Percentiles rank a stretch among this genome's conserved stretches.
Conservation (phyloP, 108 stramenopile genomes). For the Cyclotella kingstonii region DNA sequence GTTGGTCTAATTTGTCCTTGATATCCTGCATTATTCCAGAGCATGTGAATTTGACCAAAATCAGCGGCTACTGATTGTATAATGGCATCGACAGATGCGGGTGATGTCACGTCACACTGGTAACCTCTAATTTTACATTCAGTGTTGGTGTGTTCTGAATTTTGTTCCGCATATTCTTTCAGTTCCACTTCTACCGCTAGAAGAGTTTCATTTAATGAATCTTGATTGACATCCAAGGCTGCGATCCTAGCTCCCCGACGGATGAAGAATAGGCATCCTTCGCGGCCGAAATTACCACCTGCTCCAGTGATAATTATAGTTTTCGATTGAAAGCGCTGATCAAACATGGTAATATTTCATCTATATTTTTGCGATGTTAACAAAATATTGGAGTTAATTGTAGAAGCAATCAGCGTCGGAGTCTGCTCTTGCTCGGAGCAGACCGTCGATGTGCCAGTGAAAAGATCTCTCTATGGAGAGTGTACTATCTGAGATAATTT, state of each 20-base stretch:
- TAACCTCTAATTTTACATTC: constrained; percentile 20
- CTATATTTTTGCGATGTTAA: too few species aligned
- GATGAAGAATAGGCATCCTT: constrained; percentile 76
- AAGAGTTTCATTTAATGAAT: constrained; percentile 63
- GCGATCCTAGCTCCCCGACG: constrained; percentile 78
- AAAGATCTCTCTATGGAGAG: too few species aligned
- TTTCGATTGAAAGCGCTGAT: constrained; percentile 51
- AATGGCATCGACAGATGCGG: constrained; percentile 47
- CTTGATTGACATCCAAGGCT: constrained; percentile 64
- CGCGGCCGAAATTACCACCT: constrained; percentile 86
- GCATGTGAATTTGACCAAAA: constrained; percentile 61
- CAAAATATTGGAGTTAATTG: too few species aligned
- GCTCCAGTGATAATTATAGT: constrained; percentile 85
- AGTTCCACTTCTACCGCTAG: constrained; percentile 8
- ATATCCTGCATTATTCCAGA: constrained; percentile 96
- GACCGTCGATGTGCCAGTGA: too few species aligned
- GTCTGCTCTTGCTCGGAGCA: too few species aligned
- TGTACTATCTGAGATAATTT: too few species aligned
- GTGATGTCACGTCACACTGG: constrained; percentile 73
- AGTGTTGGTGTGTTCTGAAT: not conserved
- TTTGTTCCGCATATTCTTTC: not conserved
- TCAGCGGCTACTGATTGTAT: constrained; percentile 24
- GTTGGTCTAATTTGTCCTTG: constrained; percentile 87
- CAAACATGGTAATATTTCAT: constrained; percentile 19
- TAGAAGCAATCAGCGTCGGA: too few species aligned